Base-by-base conservation (phyloP, 225 moss, liverwort and hornwort genomes). In the Polytrichum commune region DNA sequence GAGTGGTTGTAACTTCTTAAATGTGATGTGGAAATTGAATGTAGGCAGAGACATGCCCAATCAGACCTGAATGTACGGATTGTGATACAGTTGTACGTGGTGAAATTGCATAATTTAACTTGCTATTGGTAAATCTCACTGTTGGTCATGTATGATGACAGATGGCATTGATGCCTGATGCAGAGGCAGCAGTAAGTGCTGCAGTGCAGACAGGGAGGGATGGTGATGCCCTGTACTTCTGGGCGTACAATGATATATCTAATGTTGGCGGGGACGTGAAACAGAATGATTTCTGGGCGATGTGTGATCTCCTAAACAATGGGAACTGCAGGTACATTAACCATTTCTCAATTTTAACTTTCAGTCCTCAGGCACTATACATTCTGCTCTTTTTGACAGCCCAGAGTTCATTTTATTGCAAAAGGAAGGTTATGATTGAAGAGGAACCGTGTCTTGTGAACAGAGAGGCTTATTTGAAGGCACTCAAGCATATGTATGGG, bases 141-240 rank as follows among this genome's bases (percentile, higher is more conserved):
- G 46, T 46, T 46, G 46, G 46, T 46, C 13, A 16, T 46, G 18
- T 63, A 24, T 63, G 62, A 24, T 24, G 71, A 29, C 82, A 97
- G 96, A 87, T 92, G 65, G 89, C 89, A n/a, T 77, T 97, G 69
- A 76, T 82, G 61, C 62, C 66, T 55, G 23, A 18, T 56, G 93
- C 91, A 75, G 96, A 97, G 80, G 76, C 77, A 70, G 85, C 87
- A 53, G 77, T 97, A 60, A 68, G 60, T 64, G 74, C 72, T 65
- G 90, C 84, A 65, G 78, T 94, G 26, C 76, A 46, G 32, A 80
- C 18, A 72, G 75, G 77, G 54, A 73, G 46, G 28, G 72, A 89
- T 72, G 92, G 93, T 58, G 92, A 90, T 70, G 82, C 94, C 46
- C 72, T 97, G 16, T 97, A 93, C 81, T 97, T 94, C 81, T 97